Conservation (phyloP, 2,329 filamentous ascomycete species). For the Curvularia verruculosa region DNA sequence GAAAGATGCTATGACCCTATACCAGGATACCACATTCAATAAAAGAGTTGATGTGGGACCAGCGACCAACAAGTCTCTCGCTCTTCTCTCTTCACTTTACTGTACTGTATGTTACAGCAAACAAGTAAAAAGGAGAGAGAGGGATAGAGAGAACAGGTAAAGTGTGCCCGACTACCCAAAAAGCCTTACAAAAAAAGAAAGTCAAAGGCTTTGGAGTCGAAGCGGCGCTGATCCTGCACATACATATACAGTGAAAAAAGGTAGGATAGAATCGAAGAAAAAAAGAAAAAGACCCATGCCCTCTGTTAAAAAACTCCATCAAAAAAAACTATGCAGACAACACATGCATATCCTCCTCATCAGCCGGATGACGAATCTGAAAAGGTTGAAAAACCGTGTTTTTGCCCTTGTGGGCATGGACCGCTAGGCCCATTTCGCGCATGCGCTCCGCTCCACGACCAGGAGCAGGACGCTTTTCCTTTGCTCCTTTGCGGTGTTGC, state of each 20-base stretch:
- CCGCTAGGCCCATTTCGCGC: constrained; percentile 86
- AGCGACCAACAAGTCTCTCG: constrained; percentile 48
- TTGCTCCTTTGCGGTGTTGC: constrained; percentile 81
- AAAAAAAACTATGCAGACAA: constrained; percentile 47
- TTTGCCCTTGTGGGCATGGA: constrained; percentile 71
- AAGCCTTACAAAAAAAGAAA: too few species aligned
- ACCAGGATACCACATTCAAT: not conserved
- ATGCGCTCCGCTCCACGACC: constrained; percentile 93
- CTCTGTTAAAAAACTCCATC: too few species aligned
- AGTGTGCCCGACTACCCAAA: not conserved
- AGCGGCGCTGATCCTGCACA: constrained; percentile 4
- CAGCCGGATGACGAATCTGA: constrained; percentile 31
- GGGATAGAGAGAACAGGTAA: not conserved
- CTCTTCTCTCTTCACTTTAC: constrained; percentile 2
- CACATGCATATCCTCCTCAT: constrained; percentile 52
- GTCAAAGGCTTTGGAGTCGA: not conserved
- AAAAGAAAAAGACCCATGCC: not conserved
- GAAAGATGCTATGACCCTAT: constrained; percentile 9
- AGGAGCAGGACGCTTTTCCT: constrained; percentile 68
- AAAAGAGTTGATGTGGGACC: constrained; percentile 27
- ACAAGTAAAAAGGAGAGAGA: not conserved
- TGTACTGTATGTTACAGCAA: not conserved
- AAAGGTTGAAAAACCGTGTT: constrained; percentile 34
- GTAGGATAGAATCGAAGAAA: too few species aligned
- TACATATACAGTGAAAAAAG: not conserved